These are phyloP conservation scores for Chamaenerion angustifolium DNA, from an alignment of 345 rosid species.

Conservation along the genomic window DNA sequence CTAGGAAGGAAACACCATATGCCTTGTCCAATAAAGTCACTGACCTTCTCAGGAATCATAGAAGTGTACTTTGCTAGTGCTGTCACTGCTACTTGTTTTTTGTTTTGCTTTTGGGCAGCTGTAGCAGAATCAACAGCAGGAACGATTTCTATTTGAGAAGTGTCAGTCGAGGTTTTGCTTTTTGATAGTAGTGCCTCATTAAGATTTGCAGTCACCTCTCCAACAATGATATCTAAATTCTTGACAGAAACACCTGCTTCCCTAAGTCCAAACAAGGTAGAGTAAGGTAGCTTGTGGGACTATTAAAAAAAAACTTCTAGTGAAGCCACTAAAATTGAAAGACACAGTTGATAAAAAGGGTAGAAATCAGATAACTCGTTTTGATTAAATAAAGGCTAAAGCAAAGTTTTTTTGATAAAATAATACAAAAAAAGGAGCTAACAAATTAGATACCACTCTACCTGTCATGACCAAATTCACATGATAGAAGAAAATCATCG, in stretches of 20 bases:
- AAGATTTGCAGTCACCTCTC: no score
- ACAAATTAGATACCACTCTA: conserved; percentile 14
- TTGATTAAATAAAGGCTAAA: background rate
- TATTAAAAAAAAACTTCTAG: no score
- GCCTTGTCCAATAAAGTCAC: conserved; percentile 11
- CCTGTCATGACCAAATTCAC: conserved; percentile 89
- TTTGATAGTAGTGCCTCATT: no score
- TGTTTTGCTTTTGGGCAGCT: conserved; percentile 27
- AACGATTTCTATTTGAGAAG: conserved; percentile 19
- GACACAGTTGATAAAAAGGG: no score
- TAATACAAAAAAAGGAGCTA: background rate
- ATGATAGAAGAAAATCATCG: conserved; percentile 64
- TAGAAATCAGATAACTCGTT: no score
- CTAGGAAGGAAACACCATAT: background rate
- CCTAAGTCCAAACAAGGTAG: conserved; percentile 31
- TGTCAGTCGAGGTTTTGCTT: conserved; percentile 10
- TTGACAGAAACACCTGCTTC: conserved; percentile 23
- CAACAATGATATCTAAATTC: no score
- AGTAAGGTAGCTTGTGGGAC: background rate
- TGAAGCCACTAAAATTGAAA: no score
- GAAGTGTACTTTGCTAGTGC: conserved; percentile 44
- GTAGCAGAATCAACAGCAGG: conserved; percentile 16
- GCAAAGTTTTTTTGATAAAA: background rate
- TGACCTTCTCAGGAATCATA: conserved; percentile 81
- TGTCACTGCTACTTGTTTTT: conserved; percentile 31